Conservation (phyloP, 108 stramenopile genomes). For the Skeletonema grethae region DNA sequence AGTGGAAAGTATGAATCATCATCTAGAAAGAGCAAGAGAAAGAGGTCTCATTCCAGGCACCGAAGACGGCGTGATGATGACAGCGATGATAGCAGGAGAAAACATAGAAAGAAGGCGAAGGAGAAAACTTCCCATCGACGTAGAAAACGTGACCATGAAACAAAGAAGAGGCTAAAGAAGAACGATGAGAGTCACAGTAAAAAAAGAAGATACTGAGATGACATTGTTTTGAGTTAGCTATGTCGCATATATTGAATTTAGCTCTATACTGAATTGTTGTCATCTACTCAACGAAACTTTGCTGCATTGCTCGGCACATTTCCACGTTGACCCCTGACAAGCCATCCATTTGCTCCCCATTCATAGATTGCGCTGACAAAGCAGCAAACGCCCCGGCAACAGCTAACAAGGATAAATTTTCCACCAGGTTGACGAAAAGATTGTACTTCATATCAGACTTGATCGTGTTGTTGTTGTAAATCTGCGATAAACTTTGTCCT, state of each 20-base stretch:
- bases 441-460: background rate
- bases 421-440: background rate
- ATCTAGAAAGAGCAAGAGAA: background rate
- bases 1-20: background rate
- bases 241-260: background rate
- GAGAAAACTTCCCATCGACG: slow-evolving; percentile 15
- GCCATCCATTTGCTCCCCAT: slow-evolving; percentile 51
- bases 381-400: slow-evolving; percentile 50
- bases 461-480: slow-evolving; percentile 7
- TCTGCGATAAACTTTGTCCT: slow-evolving; percentile 10
- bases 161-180: background rate
- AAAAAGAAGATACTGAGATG: background rate
- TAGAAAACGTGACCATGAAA: background rate
- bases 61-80: background rate
- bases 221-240: slow-evolving; percentile 4
- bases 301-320: slow-evolving; percentile 52
- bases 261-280: background rate
- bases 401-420: slow-evolving; percentile 34
- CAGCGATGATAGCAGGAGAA: background rate
- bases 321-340: slow-evolving; percentile 3
- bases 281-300: background rate
- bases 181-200: background rate
- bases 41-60: background rate
- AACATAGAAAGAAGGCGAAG: background rate
- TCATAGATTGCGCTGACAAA: slow-evolving; percentile 31